These are phyloP conservation scores for Eucalyptus polybractea DNA, from an alignment of 345 rosid species.

Conservation along the genomic window DNA sequence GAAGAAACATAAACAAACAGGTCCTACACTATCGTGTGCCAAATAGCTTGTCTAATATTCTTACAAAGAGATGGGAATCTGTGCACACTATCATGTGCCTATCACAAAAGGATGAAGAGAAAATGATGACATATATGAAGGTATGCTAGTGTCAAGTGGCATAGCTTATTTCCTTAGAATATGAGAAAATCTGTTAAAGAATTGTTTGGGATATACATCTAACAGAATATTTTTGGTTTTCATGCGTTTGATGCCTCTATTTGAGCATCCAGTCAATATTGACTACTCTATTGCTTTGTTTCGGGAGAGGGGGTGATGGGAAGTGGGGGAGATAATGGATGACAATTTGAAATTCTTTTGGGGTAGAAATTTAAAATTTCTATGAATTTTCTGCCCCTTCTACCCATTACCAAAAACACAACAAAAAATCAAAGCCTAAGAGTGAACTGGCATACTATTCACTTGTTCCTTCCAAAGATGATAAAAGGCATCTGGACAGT, in stretches of 20 bases:
- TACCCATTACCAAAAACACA: background rate
- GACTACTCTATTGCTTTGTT: background rate
- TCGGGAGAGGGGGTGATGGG: background rate
- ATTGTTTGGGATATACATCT: background rate
- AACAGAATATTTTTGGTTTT: background rate
- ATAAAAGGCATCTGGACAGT: background rate
- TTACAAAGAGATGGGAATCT: background rate
- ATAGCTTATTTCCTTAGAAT: background rate
- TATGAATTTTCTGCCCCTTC: background rate
- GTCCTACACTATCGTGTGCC: background rate
- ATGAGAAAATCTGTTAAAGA: background rate
- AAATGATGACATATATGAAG: background rate
- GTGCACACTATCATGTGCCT: background rate
- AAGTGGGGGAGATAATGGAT: background rate
- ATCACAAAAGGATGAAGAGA: background rate
- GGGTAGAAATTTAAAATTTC: background rate
- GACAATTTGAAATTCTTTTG: background rate
- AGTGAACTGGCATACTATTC: background rate
- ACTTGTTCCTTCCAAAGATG: background rate
- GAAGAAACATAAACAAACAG: background rate
- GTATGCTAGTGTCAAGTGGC: background rate
- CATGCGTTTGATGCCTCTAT: background rate
- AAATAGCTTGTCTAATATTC: background rate
- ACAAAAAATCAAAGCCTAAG: background rate
- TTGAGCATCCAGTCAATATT: background rate